Conservation (phyloP, 1,284 basidiomycete genomes). For the Ceratobasidium sp. region DNA sequence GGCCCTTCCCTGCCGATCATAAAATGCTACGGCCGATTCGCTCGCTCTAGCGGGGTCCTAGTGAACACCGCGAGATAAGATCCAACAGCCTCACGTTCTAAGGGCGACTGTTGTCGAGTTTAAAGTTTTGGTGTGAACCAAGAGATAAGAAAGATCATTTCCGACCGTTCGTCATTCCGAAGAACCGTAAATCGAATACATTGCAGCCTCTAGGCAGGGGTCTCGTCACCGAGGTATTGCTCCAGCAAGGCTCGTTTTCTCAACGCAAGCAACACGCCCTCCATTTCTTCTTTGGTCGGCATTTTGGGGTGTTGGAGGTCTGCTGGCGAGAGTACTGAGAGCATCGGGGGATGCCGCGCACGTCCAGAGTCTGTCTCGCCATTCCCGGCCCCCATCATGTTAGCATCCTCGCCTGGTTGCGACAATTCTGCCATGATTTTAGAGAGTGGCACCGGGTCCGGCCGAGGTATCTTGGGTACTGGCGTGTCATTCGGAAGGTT, state of each 20-base stretch:
- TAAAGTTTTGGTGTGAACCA: slow-evolving; percentile 24
- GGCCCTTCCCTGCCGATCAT: slow-evolving; percentile 2
- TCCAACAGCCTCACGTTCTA: slow-evolving; percentile 16
- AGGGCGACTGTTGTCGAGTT: not conserved
- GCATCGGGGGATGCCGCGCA: slow-evolving; percentile 60
- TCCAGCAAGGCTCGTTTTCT: slow-evolving; percentile 85
- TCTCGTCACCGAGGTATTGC: slow-evolving; percentile 67
- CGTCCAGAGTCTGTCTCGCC: slow-evolving; percentile 27
- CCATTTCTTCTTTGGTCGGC: slow-evolving; percentile 80
- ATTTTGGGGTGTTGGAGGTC: slow-evolving; percentile 77
- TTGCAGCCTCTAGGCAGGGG: slow-evolving; percentile 15
- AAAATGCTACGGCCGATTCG: not conserved
- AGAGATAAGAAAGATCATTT: slow-evolving; percentile 34
- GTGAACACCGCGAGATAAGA: slow-evolving; percentile 32
- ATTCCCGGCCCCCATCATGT: slow-evolving; percentile 53
- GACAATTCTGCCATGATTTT: slow-evolving; percentile 59
- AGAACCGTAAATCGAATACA: slow-evolving; percentile 30
- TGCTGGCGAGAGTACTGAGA: slow-evolving; percentile 76
- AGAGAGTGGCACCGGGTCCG: slow-evolving; percentile 47
- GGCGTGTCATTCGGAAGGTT: slow-evolving; percentile 61
- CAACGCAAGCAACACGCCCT: slow-evolving; percentile 74
- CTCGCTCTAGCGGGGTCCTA: not conserved
- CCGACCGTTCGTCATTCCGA: not conserved
- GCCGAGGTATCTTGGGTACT: slow-evolving; percentile 61
- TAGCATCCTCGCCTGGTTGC: slow-evolving; percentile 56